Conservation (phyloP, 2,329 filamentous ascomycete species). For the Alternaria ethzedia region DNA sequence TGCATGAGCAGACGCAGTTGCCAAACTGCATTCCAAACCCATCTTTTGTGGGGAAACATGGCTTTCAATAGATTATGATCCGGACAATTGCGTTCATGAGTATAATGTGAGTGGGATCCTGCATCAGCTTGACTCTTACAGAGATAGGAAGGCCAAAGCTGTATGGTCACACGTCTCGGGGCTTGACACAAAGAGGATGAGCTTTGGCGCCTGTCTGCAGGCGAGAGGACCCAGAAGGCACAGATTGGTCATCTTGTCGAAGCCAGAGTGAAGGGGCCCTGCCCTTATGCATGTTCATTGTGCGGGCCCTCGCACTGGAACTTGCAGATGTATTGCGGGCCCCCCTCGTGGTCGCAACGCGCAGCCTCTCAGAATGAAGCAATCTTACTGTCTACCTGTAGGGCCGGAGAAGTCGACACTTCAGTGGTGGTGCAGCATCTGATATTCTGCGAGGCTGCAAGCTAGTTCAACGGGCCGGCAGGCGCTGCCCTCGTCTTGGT, state of each 20-base stretch:
- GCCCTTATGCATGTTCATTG: slow-evolving; percentile 32
- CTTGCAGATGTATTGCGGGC: slow-evolving; percentile 15
- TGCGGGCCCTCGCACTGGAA: slow-evolving; percentile 24
- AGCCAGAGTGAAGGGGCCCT: slow-evolving; percentile 34
- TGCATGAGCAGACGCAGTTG: neutral
- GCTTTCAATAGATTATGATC: neutral
- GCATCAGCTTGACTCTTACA: slow-evolving; percentile 5
- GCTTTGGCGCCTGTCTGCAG: slow-evolving; percentile 28
- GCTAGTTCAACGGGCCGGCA: slow-evolving; percentile 34
- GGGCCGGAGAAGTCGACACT: slow-evolving; percentile 24
- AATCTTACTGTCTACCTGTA: slow-evolving; percentile 27
- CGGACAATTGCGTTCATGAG: slow-evolving; percentile 18
- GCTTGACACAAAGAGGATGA: slow-evolving; percentile 18
- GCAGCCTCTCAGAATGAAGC: slow-evolving; percentile 21
- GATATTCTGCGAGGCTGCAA: slow-evolving; percentile 12
- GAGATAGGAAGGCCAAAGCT: slow-evolving; percentile 1
- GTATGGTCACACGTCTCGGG: slow-evolving; percentile 11
- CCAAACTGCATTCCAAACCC: neutral
- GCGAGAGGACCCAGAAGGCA: slow-evolving; percentile 18
- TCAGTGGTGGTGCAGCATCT: slow-evolving; percentile 7
- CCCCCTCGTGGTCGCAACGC: slow-evolving; percentile 19
- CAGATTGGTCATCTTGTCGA: slow-evolving; percentile 19
- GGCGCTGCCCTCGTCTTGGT: slow-evolving; percentile 10
- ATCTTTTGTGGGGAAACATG: slow-evolving; percentile 19
- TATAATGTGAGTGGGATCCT: neutral